Percentiles rank a stretch among this genome's conserved stretches.
These are phyloP conservation scores for Cyclotella choctawhatcheeana DNA, from an alignment of 108 stramenopile species.

Conservation along the genomic window DNA sequence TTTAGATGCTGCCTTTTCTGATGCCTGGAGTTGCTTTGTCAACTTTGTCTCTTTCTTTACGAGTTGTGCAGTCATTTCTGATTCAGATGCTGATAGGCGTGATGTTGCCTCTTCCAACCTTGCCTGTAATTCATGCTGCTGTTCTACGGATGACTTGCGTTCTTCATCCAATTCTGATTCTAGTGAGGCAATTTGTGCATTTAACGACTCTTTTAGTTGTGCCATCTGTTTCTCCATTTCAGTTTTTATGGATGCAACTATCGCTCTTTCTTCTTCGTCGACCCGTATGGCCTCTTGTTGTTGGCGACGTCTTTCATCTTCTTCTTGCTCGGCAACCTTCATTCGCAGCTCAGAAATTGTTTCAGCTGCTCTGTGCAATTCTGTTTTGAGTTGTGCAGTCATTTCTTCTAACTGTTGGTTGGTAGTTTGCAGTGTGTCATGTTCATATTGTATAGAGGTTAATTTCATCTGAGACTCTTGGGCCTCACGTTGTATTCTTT, in stretches of 20 bases:
- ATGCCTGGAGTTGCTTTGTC: constrained; percentile 40
- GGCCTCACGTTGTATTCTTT: constrained; percentile 17
- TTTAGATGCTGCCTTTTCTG: constrained; percentile 51
- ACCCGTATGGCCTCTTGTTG: constrained; percentile 35
- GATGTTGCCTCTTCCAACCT: constrained; percentile 43
- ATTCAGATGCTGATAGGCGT: constrained; percentile 36
- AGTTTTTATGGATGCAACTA: constrained; percentile 32
- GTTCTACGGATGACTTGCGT: constrained; percentile 33
- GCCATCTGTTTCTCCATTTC: constrained; percentile 49
- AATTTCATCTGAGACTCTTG: constrained; percentile 18
- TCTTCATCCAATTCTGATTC: constrained; percentile 52
- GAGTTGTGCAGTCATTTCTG: constrained; percentile 37
- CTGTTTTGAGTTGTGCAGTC: constrained; percentile 38
- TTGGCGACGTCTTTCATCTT: constrained; percentile 28
- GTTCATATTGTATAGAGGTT: constrained; percentile 22
- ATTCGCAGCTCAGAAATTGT: constrained; percentile 39
- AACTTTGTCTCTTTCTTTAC: constrained; percentile 49
- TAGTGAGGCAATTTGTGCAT: constrained; percentile 39
- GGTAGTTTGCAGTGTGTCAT: constrained; percentile 23
- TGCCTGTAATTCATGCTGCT: constrained; percentile 46
- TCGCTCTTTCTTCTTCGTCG: constrained; percentile 39
- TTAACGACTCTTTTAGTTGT: constrained; percentile 38
- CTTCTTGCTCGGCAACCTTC: constrained; percentile 40
- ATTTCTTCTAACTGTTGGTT: constrained; percentile 32
- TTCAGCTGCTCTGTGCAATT: constrained; percentile 52